These are phyloP conservation scores for Kuraishia cidri DNA, from an alignment of 805 yeast species.

Conservation along the genomic window DNA sequence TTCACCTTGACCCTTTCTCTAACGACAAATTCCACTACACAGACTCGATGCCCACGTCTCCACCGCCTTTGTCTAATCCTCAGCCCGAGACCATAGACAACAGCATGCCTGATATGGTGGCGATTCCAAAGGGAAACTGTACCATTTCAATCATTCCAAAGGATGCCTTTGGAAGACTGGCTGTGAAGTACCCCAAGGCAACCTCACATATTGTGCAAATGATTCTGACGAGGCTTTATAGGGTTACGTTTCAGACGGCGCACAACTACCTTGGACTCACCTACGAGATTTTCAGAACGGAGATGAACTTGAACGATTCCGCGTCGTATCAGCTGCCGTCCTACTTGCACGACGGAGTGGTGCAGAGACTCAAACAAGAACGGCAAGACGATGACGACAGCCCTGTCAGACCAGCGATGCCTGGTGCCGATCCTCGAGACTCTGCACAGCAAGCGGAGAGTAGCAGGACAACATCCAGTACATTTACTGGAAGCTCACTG, in stretches of 20 bases:
- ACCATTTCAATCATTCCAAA: slow-evolving; percentile 91
- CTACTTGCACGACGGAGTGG: slow-evolving; percentile 50
- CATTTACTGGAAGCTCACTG: slow-evolving; percentile 5
- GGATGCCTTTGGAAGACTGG: slow-evolving; percentile 67
- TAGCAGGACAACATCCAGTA: slow-evolving; percentile 1
- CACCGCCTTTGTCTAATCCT: background rate
- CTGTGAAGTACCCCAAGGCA: slow-evolving; percentile 72
- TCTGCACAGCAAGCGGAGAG: too few relatives aligned
- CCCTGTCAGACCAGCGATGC: too few relatives aligned
- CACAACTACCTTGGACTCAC: slow-evolving; percentile 83
- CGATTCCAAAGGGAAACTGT: slow-evolving; percentile 64
- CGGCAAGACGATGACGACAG: background rate
- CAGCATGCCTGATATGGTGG: slow-evolving; percentile 35
- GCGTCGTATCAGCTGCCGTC: slow-evolving; percentile 47
- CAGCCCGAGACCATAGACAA: background rate
- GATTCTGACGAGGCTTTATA: slow-evolving; percentile 75
- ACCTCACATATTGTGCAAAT: slow-evolving; percentile 93
- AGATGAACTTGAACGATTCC: slow-evolving; percentile 48
- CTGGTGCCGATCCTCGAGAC: too few relatives aligned
- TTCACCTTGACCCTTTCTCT: background rate
- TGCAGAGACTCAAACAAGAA: slow-evolving; percentile 27
- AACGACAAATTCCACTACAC: background rate
- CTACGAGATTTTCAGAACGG: slow-evolving; percentile 71
- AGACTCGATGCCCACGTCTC: background rate
- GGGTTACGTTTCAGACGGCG: slow-evolving; percentile 88